Percentiles rank a stretch among this genome's conserved stretches.
Evolutionary conservation across 2,329 filamentous ascomycete species (phyloP).

Genomic region (Penicillium corylophilum): DNA sequence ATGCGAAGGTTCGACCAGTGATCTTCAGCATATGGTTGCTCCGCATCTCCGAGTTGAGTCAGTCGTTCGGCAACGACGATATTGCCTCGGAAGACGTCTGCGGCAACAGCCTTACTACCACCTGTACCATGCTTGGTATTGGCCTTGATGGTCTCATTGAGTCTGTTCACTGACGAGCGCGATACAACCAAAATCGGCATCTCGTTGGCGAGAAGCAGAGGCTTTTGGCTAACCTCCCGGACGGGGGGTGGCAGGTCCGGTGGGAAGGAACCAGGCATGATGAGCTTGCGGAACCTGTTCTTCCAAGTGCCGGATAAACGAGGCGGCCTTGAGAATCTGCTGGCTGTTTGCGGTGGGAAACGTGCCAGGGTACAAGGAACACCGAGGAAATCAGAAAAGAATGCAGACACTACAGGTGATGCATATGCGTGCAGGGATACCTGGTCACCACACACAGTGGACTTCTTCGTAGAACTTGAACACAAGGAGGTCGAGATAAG

Average conservation of each 20-base stretch:
- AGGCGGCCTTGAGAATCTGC: slow-evolving; percentile 70
- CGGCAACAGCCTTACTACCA: slow-evolving; percentile 57
- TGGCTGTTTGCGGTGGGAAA: slow-evolving; percentile 69
- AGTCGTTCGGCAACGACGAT: slow-evolving; percentile 66
- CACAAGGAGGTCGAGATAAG: slow-evolving; percentile 67
- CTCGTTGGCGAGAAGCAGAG: slow-evolving; percentile 85
- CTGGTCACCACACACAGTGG: slow-evolving; percentile 80
- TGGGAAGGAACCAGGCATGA: slow-evolving; percentile 57
- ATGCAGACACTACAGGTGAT: slow-evolving; percentile 63
- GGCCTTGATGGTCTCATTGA: slow-evolving; percentile 71
- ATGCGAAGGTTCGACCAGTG: slow-evolving; percentile 69
- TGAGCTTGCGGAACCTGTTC: slow-evolving; percentile 20
- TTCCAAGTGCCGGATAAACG: slow-evolving; percentile 49
- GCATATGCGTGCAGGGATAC: slow-evolving; percentile 71
- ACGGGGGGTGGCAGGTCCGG: slow-evolving; percentile 47
- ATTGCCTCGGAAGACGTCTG: slow-evolving; percentile 84
- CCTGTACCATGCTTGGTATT: slow-evolving; percentile 52
- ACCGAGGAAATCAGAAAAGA: slow-evolving; percentile 73
- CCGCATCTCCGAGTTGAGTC: slow-evolving; percentile 43
- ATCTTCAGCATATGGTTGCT: slow-evolving; percentile 75
- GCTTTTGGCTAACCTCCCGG: slow-evolving; percentile 42
- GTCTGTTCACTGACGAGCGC: slow-evolving; percentile 70
- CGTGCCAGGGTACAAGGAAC: slow-evolving; percentile 81
- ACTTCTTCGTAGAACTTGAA: slow-evolving; percentile 34
- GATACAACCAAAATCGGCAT: slow-evolving; percentile 88